Conservation (phyloP, 139 green algal genomes). For the Zygnema cylindricum region DNA sequence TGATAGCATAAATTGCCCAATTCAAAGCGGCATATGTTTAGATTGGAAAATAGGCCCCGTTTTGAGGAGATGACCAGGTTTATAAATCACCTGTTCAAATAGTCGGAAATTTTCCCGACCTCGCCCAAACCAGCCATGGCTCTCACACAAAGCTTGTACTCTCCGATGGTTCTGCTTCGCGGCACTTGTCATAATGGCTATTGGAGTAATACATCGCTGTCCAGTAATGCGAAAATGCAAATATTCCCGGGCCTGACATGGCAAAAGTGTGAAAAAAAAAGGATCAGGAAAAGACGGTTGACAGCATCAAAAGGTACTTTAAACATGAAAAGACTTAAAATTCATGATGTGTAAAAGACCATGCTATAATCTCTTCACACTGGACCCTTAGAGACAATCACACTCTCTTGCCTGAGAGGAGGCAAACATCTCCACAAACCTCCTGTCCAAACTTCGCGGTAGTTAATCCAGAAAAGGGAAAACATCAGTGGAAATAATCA, state of each 20-base stretch:
- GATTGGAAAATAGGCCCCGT: too few species aligned
- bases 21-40: too few species aligned
- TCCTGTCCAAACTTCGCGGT: too few species aligned
- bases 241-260: slow-evolving; percentile 89
- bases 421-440: too few species aligned
- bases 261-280: not conserved
- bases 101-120: slow-evolving; percentile 78
- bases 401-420: not conserved
- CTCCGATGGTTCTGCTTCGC: slow-evolving; percentile 94
- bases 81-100: slow-evolving; percentile 68
- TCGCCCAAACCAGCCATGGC: slow-evolving; percentile 83
- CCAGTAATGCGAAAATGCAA: slow-evolving; percentile 90
- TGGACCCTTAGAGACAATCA: not conserved
- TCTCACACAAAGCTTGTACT: slow-evolving; percentile 68
- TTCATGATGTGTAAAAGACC: not conserved
- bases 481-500: too few species aligned
- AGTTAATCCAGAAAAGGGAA: too few species aligned
- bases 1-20: too few species aligned
- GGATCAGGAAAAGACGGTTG: not conserved
- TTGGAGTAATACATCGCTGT: slow-evolving; percentile 79
- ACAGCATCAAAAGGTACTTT: not conserved
- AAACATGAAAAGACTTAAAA: not conserved
- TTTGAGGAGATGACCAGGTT: too few species aligned
- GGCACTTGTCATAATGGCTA: slow-evolving; percentile 96
- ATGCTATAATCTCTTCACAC: not conserved